A percentile compares a stretch with the other conserved stretches of the same genome.
Evolutionary conservation across 345 rosid genomes (phyloP).

Genomic region (Eucalyptus tenuipes): DNA sequence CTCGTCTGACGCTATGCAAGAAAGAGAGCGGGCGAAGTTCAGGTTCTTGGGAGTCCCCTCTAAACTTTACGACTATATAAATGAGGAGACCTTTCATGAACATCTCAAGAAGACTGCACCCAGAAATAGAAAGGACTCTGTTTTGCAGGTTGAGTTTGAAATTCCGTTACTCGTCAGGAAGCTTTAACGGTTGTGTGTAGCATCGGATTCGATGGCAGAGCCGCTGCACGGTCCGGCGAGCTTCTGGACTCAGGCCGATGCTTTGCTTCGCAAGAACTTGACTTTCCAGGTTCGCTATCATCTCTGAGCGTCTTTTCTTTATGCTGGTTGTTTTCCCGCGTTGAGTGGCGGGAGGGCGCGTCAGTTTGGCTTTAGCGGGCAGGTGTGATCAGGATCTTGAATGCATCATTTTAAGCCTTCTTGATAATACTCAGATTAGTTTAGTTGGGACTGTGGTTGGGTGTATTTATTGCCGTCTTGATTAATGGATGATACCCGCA

Average conservation of each 20-base stretch:
- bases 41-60: too few relatives aligned
- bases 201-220: constrained; percentile 19
- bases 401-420: neutral
- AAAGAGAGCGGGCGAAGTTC: neutral
- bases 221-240: constrained; percentile 24
- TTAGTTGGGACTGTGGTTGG: neutral
- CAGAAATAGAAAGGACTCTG: neutral
- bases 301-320: neutral
- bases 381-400: neutral
- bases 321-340: neutral
- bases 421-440: neutral
- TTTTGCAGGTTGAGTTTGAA: neutral
- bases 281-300: constrained; percentile 52
- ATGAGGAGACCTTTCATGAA: neutral
- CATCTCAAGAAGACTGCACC: neutral
- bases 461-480: neutral
- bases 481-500: neutral
- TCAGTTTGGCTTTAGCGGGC: neutral
- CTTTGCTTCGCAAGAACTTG: constrained; percentile 77
- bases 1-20: too few relatives aligned
- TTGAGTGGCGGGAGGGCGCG: neutral
- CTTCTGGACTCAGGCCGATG: constrained; percentile 69
- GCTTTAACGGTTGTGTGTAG: neutral
- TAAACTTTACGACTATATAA: too few relatives aligned
- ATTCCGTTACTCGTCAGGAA: neutral